Percentiles rank a stretch among this genome's conserved stretches.
Conservation (phyloP, 2,329 filamentous ascomycete genomes). For the Fusarium sp. region DNA sequence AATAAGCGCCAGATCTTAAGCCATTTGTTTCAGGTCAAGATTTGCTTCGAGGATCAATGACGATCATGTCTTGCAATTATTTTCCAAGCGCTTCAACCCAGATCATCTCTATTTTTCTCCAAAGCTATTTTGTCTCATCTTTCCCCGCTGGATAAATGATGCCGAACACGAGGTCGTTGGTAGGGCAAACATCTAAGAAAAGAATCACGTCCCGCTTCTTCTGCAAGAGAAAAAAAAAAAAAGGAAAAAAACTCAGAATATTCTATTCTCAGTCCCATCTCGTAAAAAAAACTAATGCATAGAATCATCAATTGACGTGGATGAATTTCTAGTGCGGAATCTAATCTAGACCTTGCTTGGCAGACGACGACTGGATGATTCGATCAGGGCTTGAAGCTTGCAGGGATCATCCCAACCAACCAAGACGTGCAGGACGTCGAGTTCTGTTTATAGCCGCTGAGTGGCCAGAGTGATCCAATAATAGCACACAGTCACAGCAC, state of each 20-base stretch:
- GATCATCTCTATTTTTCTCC: too few relatives aligned
- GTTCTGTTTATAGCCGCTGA: slow-evolving; percentile 25
- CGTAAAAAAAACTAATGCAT: slow-evolving; percentile 23
- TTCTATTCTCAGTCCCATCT: slow-evolving; percentile 10
- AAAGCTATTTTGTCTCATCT: not conserved
- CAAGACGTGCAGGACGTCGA: not conserved
- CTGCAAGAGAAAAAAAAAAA: not conserved
- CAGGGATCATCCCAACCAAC: slow-evolving; percentile 21
- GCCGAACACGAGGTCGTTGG: slow-evolving; percentile 1
- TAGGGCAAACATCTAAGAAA: slow-evolving; percentile 6
- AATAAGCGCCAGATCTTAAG: slow-evolving; percentile 8
- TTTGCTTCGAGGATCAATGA: slow-evolving; percentile 1
- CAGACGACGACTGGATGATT: not conserved
- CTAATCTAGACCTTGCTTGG: not conserved
- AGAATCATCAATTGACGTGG: slow-evolving; percentile 13
- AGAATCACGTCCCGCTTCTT: slow-evolving; percentile 14
- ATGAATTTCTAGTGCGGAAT: not conserved
- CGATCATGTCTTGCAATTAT: not conserved
- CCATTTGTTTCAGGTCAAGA: slow-evolving; percentile 17
- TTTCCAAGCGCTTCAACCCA: not conserved
- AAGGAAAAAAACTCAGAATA: not conserved
- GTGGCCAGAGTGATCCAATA: slow-evolving; percentile 18
- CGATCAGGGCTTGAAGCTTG: not conserved
- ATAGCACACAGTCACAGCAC: slow-evolving; percentile 27
- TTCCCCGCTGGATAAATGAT: not conserved